Percentiles rank a stretch among this genome's conserved stretches.
These are phyloP conservation scores for Neoarthrinium moseri DNA, from an alignment of 2,329 filamentous ascomycete species.

Conservation along the genomic window DNA sequence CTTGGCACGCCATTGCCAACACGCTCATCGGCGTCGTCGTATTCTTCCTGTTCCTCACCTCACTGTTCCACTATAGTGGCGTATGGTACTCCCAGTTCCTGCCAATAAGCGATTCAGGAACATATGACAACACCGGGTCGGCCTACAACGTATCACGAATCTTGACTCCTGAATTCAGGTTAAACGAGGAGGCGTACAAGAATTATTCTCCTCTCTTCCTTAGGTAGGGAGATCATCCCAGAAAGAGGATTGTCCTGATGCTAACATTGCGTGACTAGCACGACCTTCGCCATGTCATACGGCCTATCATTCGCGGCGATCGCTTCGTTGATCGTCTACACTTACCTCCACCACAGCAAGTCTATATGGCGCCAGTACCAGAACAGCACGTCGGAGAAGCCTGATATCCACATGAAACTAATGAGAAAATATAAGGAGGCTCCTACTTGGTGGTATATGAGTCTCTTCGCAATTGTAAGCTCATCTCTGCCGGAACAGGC, in stretches of 20 bases:
- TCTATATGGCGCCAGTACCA: conserved; percentile 64
- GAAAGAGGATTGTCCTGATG: background rate
- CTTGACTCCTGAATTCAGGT: conserved; percentile 58
- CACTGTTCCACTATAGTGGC: conserved; percentile 63
- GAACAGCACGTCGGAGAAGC: conserved; percentile 57
- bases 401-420: conserved; percentile 63
- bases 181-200: conserved; percentile 64
- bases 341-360: conserved; percentile 63
- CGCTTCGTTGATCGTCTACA: conserved; percentile 67
- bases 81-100: conserved; percentile 64
- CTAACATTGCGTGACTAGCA: conserved; percentile 40
- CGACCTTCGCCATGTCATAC: conserved; percentile 69
- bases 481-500: background rate
- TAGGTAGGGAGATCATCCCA: conserved; percentile 32
- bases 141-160: conserved; percentile 65
- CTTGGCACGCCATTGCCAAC: conserved; percentile 74
- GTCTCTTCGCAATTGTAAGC: conserved; percentile 54
- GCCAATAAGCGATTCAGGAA: conserved; percentile 68
- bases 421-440: conserved; percentile 64
- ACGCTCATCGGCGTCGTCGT: conserved; percentile 65
- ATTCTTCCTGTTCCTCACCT: conserved; percentile 62
- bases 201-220: conserved; percentile 68
- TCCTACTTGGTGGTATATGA: conserved; percentile 63
- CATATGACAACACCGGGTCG: conserved; percentile 68
- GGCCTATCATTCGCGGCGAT: conserved; percentile 73